Evolutionary conservation across 495 filamentous ascomycete species (phyloP), one percentile per base, ranked within the genome.

Genomic region (Aspergillus carlsbadensis): DNA sequence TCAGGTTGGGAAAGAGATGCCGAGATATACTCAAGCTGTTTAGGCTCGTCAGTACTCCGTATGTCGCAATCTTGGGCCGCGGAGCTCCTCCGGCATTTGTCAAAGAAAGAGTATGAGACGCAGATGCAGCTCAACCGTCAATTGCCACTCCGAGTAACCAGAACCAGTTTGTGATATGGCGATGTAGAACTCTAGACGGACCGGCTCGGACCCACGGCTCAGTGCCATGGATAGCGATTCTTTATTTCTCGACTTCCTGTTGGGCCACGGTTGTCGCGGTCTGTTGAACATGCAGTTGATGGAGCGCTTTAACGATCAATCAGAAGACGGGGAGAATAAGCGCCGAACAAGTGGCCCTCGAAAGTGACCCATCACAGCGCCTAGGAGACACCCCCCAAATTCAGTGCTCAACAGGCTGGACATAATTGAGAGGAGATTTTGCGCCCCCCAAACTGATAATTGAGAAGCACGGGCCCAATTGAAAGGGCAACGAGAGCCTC

Each of bases 141-240:
- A 42, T 29, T 8, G 26, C 26, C 26, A 29, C 26, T 8, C n/a
- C n/a, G n/a, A 29, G 3, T 8, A 4, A 4, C 35, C 4, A 37
- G 10, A 37, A 37, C 11, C 11, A 6, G 35, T 37, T 37, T 37
- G 11, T 11, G 35, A 37, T 34, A 11, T 13, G 31, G n/a, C 15
- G 45, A 49, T 35, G 29, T 33, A 10, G 29, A 52, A 37, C 36
- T 35, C 20, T 36, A 40, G 56, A 42, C 56, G 56, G 56, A 45
- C 41, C 56, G 50, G 49, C 52, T 48, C 56, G 56, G 54, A 57
- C 54, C 54, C 45, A 57, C 39, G 37, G 21, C 35, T 26, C 26
- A n/a, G 52, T 37, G 41, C 52, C 42, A 54, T 57, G 54, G 45
- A 50, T 44, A 42, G 26, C 33, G 48, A 11, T 8, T 3, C 26